Evolutionary conservation across 2,329 filamentous ascomycete genomes (phyloP), one percentile per base, ranked within the genome.

Genomic region (Xylariaceae sp.): DNA sequence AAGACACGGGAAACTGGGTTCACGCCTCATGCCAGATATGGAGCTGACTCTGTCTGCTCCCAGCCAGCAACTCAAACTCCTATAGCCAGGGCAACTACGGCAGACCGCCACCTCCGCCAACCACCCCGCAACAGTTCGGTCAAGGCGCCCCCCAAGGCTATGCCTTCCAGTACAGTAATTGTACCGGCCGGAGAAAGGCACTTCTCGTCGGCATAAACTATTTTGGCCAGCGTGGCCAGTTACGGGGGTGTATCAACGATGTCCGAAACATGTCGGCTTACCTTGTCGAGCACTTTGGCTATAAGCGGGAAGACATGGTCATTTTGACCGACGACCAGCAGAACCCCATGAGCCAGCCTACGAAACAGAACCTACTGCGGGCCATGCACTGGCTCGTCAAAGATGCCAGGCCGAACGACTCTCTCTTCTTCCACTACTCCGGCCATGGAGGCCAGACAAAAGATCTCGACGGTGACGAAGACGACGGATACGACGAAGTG

Each of bases 311-410:
- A 65, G 90, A 97, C 60, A 97, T 97, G 91, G 91, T 97, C 16
- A 83, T 93, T 48, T 76, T 97, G 62, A 96, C 91, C 30, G 91
- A 97, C 61, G 91, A 97, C 62, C 90, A 96, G 69, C 89, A 95
- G 63, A 95, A 95, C 56, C 88, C 89, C 19, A 95, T 96, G 87
- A 95, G 89, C 66, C 89, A 95, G 68, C 91, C 91, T 8, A 95
- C 89, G 4, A 96, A 96, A 65, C 86, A 88, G 53, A 97, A 97
- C 61, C 95, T 97, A 42, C 66, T 97, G 29, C 80, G 91, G 39
- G 91, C 91, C 22, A 97, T 97, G 91, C 90, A 96, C 63, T 97
- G 91, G 91, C 71, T 97, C 16, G 89, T 96, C 43, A 95, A 95
- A 67, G 90, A 95, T 60, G 90, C 91, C 4, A 79, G 79, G 43